Conservation (phyloP, 2,329 filamentous ascomycete genomes). For the Ceratocystis huliohia region DNA sequence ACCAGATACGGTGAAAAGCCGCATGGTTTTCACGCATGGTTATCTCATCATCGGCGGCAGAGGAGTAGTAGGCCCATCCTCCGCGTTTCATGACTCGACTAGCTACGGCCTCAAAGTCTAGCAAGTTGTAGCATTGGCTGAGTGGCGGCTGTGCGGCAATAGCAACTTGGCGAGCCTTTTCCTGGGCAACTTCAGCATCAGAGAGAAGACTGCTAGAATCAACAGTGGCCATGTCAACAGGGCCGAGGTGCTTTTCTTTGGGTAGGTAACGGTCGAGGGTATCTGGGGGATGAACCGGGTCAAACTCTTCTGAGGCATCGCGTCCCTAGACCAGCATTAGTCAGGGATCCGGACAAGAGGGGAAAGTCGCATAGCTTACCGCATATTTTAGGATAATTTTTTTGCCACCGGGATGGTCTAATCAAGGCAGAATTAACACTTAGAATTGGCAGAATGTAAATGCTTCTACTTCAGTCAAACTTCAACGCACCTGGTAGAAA, state of each 20-base stretch:
- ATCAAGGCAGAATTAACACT: conserved; percentile 3
- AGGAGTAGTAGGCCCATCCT: conserved; percentile 96
- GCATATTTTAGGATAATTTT: conserved; percentile 97
- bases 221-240: conserved; percentile 77
- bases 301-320: conserved; percentile 85
- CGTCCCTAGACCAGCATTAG: conserved; percentile 46
- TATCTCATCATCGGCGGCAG: conserved; percentile 54
- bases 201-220: conserved; percentile 35
- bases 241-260: conserved; percentile 73
- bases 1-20: conserved; percentile 95
- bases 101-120: conserved; percentile 93
- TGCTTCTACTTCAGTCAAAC: neutral
- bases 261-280: conserved; percentile 78
- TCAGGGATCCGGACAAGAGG: neutral
- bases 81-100: conserved; percentile 86
- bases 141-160: conserved; percentile 64
- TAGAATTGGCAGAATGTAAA: neutral
- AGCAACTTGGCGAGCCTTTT: conserved; percentile 56
- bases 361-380: conserved; percentile 29
- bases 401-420: conserved; percentile 75
- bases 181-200: conserved; percentile 52
- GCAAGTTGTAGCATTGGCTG: conserved; percentile 80
- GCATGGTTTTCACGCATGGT: conserved; percentile 91
- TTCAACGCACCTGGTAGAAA: conserved; percentile 54
- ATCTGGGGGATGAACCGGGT: conserved; percentile 77